These are phyloP conservation scores for Inga leiocalycina DNA, from an alignment of 306 rosid species.

Conservation along the genomic window DNA sequence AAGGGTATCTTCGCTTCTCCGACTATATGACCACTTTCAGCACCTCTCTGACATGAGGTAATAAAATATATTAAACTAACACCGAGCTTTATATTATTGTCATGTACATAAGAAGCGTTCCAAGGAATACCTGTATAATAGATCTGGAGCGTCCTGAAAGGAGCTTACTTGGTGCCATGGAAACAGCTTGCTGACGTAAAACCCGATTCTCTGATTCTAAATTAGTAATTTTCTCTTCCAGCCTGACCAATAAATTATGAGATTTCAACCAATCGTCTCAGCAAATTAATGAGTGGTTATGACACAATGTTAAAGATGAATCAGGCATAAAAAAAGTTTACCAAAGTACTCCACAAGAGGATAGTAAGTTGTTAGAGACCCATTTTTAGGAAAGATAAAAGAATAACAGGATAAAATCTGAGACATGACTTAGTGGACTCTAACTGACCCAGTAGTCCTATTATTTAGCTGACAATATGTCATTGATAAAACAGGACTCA, in stretches of 20 bases:
- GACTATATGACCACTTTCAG: constrained; percentile 63
- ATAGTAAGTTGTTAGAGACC: neutral
- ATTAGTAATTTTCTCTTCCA: constrained; percentile 77
- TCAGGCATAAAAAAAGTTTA: constrained; percentile 13
- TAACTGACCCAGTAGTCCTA: no score
- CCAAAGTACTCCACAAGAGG: constrained; percentile 15
- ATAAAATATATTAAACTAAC: constrained; percentile 30
- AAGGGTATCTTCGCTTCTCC: constrained; percentile 61
- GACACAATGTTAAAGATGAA: constrained; percentile 28
- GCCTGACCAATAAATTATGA: constrained; percentile 53
- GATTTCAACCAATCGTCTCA: constrained; percentile 35
- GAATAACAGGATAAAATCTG: no score
- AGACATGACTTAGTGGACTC: no score
- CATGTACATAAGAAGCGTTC: constrained; percentile 20
- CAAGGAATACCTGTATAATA: constrained; percentile 62
- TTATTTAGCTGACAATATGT: no score
- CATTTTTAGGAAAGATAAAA: no score
- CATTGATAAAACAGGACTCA: no score
- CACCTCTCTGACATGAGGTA: constrained; percentile 63
- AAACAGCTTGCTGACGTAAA: constrained; percentile 79
- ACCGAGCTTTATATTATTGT: constrained; percentile 26
- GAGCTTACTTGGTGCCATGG: constrained; percentile 82
- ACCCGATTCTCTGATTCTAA: constrained; percentile 82
- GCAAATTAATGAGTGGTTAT: constrained; percentile 21
- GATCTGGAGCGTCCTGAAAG: constrained; percentile 81